phyloP scores from a whole-genome alignment of 2,329 filamentous ascomycete genomes.

The Colletotrichum sp. region DNA sequence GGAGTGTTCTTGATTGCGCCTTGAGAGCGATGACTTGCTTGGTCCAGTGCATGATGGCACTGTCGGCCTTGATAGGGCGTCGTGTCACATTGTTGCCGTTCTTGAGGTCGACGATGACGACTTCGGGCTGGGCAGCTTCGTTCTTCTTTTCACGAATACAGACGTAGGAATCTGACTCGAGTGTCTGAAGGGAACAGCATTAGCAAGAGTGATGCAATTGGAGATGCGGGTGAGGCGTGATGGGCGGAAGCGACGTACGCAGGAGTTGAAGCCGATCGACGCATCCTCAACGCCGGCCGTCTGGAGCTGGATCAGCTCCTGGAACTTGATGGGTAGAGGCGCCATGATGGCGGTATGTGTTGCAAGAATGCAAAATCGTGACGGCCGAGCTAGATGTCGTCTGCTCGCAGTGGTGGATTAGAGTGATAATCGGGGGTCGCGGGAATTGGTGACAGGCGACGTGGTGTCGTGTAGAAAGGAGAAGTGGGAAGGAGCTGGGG shows the following conservation, averaged over 20 bases:
- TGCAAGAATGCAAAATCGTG: neutral
- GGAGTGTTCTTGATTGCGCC: slow-evolving; percentile 90
- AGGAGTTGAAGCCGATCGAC: slow-evolving; percentile 79
- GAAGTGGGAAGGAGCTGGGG: slow-evolving; percentile 20
- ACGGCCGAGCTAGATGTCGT: slow-evolving; percentile 2
- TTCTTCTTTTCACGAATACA: slow-evolving; percentile 95
- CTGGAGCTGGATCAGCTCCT: slow-evolving; percentile 79
- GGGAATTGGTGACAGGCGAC: slow-evolving; percentile 11
- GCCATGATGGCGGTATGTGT: slow-evolving; percentile 51
- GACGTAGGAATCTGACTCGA: slow-evolving; percentile 97
- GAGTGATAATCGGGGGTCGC: slow-evolving; percentile 1
- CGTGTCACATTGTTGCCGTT: slow-evolving; percentile 95
- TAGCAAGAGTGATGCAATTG: slow-evolving; percentile 69
- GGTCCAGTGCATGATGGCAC: slow-evolving; percentile 99
- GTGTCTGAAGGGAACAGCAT: slow-evolving; percentile 82
- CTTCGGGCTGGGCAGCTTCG: slow-evolving; percentile 84
- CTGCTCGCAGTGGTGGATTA: neutral
- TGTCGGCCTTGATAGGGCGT: slow-evolving; percentile 97
- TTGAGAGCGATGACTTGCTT: slow-evolving; percentile 96
- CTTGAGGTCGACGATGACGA: slow-evolving; percentile 97
- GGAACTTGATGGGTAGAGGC: slow-evolving; percentile 89
- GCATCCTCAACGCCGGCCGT: slow-evolving; percentile 51
- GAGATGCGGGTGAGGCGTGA: slow-evolving; percentile 58
- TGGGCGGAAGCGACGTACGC: slow-evolving; percentile 56
- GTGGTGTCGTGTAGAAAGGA: slow-evolving; percentile 6